Evolutionary conservation across 1,284 basidiomycete species (phyloP).

Genomic region (Pseudozyma hubeiensis): DNA sequence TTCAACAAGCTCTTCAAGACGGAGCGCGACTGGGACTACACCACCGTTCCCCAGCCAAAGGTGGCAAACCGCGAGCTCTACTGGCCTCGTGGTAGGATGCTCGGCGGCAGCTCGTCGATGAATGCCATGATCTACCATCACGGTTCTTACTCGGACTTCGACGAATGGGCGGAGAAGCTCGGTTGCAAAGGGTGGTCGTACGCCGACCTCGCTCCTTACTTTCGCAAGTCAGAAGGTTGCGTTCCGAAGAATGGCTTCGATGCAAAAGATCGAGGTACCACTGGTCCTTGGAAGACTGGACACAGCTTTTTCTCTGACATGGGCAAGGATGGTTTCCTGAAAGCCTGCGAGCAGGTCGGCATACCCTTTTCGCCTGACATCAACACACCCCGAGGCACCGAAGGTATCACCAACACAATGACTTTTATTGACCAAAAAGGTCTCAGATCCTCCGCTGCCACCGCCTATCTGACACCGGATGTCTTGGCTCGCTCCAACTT

Average conservation of each 20-base stretch:
- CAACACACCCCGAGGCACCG: constrained; percentile 23
- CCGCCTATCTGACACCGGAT: constrained; percentile 20
- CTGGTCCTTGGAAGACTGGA: no score
- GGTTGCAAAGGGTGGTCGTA: constrained; percentile 39
- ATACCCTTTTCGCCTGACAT: constrained; percentile 14
- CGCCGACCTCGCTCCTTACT: constrained; percentile 14
- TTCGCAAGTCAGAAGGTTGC: constrained; percentile 18
- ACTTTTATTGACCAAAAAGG: constrained; percentile 22
- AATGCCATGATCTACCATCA: constrained; percentile 66
- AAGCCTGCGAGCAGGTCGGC: no score
- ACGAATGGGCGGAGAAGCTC: constrained; percentile 22
- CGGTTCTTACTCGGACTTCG: constrained; percentile 11
- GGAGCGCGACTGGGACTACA: constrained; percentile 33
- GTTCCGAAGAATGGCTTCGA: constrained; percentile 4
- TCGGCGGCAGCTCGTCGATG: constrained; percentile 70
- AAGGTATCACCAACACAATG: constrained; percentile 15
- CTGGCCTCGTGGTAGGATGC: constrained; percentile 27
- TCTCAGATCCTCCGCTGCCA: constrained; percentile 30
- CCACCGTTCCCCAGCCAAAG: constrained; percentile 21
- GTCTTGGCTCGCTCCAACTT: constrained; percentile 1
- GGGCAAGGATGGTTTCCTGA: no score
- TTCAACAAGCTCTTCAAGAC: not conserved
- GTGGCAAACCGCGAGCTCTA: constrained; percentile 15
- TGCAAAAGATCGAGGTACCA: no score
- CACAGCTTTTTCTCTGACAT: constrained; percentile 3